Evolutionary conservation across 352 stramenopile genomes (phyloP).

Genomic region (Elongisporangium undulatum): DNA sequence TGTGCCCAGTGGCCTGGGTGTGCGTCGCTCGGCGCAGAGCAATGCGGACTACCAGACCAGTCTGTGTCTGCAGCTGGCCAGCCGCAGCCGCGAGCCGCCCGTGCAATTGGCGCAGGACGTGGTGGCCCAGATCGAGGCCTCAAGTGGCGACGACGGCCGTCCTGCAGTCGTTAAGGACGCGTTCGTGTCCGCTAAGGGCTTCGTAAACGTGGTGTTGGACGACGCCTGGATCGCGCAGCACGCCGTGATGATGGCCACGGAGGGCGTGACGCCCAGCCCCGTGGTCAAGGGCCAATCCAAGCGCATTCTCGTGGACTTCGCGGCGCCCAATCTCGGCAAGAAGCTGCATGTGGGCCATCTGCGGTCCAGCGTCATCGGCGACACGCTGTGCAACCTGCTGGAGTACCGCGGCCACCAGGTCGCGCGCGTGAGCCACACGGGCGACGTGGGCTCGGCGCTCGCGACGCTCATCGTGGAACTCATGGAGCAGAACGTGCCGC

Average conservation of each 20-base stretch:
- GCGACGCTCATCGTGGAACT: constrained; percentile 73
- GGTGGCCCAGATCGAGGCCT: constrained; percentile 13
- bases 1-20: constrained; percentile 37
- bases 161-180: constrained; percentile 21
- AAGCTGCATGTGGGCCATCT: constrained; percentile 83
- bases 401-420: constrained; percentile 77
- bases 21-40: constrained; percentile 60
- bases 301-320: constrained; percentile 75
- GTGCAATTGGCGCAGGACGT: constrained; percentile 37
- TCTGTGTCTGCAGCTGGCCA: constrained; percentile 51
- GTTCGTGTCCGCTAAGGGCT: constrained; percentile 66
- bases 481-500: constrained; percentile 39
- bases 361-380: constrained; percentile 72
- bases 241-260: constrained; percentile 52
- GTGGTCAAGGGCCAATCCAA: constrained; percentile 16
- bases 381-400: constrained; percentile 77
- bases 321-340: constrained; percentile 81
- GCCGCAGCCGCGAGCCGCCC: constrained; percentile 29
- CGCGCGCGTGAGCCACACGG: constrained; percentile 68
- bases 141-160: neutral
- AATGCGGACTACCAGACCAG: constrained; percentile 79
- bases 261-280: constrained; percentile 25
- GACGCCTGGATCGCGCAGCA: constrained; percentile 68
- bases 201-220: constrained; percentile 72
- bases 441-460: constrained; percentile 72